These are phyloP conservation scores for Glycine tomentella DNA, from an alignment of 306 rosid genomes.

Conservation along the genomic window DNA sequence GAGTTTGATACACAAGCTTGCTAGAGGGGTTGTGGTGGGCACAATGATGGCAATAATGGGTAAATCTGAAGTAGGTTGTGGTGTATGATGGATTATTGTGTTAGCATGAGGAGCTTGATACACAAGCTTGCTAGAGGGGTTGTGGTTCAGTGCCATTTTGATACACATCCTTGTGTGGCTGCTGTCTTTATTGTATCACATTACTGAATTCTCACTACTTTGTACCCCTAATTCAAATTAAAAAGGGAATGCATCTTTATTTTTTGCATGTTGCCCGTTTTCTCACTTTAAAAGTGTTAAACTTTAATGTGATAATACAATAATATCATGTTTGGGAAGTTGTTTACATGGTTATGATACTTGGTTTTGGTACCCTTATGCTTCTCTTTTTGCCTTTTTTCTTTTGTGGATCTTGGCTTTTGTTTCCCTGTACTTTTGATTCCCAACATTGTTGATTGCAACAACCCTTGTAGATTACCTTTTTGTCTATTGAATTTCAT, in stretches of 20 bases:
- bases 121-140: too few relatives aligned
- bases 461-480: background rate
- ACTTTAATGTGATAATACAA: background rate
- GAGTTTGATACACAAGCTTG: too few relatives aligned
- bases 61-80: slow-evolving; percentile 50
- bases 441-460: background rate
- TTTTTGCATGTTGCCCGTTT: background rate
- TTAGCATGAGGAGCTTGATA: too few relatives aligned
- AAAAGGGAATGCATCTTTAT: background rate
- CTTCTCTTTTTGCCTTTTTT: background rate
- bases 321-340: background rate
- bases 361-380: background rate
- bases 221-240: background rate
- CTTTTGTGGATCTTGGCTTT: background rate
- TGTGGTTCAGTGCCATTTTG: slow-evolving; percentile 1
- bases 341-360: background rate
- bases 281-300: background rate
- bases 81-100: too few relatives aligned
- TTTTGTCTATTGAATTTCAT: background rate
- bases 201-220: background rate
- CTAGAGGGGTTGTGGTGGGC: too few relatives aligned
- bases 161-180: background rate
- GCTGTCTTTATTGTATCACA: background rate
- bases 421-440: background rate
- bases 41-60: slow-evolving; percentile 62